Conservation (phyloP, 225 moss, liverwort and hornwort genomes). For the Bryoerythrophyllum caledonicum region DNA sequence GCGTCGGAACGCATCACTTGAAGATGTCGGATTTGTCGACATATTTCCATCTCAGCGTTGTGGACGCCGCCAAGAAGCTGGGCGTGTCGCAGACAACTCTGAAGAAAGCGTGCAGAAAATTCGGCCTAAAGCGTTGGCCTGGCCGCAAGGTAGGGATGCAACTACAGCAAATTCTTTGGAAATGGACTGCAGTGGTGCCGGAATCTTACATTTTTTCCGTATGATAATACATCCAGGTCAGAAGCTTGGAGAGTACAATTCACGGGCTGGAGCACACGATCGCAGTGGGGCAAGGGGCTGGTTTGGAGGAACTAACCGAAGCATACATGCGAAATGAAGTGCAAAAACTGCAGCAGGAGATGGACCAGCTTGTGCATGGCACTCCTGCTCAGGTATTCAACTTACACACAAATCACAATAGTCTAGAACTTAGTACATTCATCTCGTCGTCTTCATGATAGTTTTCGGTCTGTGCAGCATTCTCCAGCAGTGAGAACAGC, state of each 20-base stretch:
- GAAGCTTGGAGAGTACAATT: conserved; percentile 88
- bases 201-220: background rate
- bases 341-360: conserved; percentile 81
- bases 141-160: conserved; percentile 71
- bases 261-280: conserved; percentile 83
- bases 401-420: background rate
- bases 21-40: conserved; percentile 77
- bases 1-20: conserved; percentile 73
- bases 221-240: conserved; percentile 44
- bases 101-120: conserved; percentile 93
- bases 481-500: conserved; percentile 80
- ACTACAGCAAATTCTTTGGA: background rate
- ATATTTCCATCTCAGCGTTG: conserved; percentile 84
- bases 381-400: conserved; percentile 66
- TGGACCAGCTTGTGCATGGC: conserved; percentile 87
- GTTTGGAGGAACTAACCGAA: conserved; percentile 74
- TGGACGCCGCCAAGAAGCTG: conserved; percentile 90
- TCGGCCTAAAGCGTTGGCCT: conserved; percentile 93
- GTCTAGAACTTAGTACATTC: background rate
- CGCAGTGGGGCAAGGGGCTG: conserved; percentile 74
- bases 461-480: conserved; percentile 46
- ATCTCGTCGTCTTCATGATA: background rate
- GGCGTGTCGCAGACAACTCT: conserved; percentile 91
- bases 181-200: background rate
- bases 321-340: conserved; percentile 89